phyloP scores from a whole-genome alignment of 1,284 basidiomycete genomes.

The Porodaedalea pini region DNA sequence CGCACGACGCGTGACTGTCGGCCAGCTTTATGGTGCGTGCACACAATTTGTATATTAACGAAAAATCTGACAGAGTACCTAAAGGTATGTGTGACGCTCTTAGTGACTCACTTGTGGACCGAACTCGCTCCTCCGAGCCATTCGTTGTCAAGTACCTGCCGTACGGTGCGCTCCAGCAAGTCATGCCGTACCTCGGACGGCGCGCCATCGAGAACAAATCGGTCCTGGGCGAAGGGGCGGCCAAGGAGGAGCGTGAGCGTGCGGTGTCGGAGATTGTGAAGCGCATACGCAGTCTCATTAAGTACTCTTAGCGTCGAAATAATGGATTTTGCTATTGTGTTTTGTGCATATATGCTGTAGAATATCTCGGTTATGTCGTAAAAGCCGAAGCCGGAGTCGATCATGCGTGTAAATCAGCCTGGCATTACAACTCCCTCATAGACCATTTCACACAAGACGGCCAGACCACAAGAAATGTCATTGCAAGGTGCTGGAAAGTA shows the following conservation, averaged over 20 bases:
- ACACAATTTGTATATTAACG: not conserved
- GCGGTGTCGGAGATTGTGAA: conserved; percentile 50
- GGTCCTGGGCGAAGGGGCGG: conserved; percentile 52
- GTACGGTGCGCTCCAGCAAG: conserved; percentile 56
- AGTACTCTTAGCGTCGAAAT: too few species aligned
- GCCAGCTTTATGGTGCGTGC: conserved; percentile 51
- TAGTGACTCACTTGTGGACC: conserved; percentile 64
- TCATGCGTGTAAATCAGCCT: too few species aligned
- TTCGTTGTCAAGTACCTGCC: conserved; percentile 84
- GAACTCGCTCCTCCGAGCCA: conserved; percentile 55
- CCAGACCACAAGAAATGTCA: not conserved
- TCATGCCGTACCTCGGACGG: conserved; percentile 64
- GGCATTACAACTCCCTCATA: not conserved
- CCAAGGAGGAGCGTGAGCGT: conserved; percentile 49
- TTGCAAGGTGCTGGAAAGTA: not conserved
- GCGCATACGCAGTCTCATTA: too few species aligned
- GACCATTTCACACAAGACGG: too few species aligned
- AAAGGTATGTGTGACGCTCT: conserved; percentile 75
- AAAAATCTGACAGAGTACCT: not conserved
- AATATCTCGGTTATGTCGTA: too few species aligned
- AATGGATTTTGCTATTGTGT: too few species aligned
- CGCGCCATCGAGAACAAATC: conserved; percentile 71
- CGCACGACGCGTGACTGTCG: conserved; percentile 68
- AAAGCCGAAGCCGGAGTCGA: too few species aligned
- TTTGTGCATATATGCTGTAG: too few species aligned